A percentile compares a stretch with the other conserved stretches of the same genome.
These are phyloP conservation scores for Colletotrichum sp. DNA, from an alignment of 2,329 filamentous ascomycete species.

Conservation along the genomic window DNA sequence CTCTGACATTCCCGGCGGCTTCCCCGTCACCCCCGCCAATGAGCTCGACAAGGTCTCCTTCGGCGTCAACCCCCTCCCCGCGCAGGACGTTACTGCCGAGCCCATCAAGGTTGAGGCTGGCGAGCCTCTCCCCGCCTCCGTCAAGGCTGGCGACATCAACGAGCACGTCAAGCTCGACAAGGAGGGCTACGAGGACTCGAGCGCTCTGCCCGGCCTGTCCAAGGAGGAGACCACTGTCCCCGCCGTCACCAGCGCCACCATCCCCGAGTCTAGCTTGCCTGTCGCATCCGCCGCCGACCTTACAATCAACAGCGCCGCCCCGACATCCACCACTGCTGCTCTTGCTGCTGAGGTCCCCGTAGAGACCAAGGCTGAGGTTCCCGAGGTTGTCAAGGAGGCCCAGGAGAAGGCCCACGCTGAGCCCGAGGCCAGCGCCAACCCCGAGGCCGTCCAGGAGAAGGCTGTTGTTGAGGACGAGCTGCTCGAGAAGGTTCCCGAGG, in stretches of 20 bases:
- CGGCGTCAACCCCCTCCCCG: slow-evolving; percentile 66
- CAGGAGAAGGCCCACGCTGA: slow-evolving; percentile 68
- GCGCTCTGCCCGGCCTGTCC: slow-evolving; percentile 61
- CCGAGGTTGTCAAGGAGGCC: slow-evolving; percentile 73
- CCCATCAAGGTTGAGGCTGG: slow-evolving; percentile 81
- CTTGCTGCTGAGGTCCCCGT: slow-evolving; percentile 73
- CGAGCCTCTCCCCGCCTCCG: slow-evolving; percentile 76
- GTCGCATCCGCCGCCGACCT: slow-evolving; percentile 52
- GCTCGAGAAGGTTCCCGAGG: slow-evolving; percentile 68
- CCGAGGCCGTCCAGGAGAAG: slow-evolving; percentile 74
- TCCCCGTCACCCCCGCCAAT: slow-evolving; percentile 70
- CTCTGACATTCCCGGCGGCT: slow-evolving; percentile 47
- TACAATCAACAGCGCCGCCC: slow-evolving; percentile 56
- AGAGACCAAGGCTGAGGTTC: slow-evolving; percentile 58
- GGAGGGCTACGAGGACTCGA: slow-evolving; percentile 84
- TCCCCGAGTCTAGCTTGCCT: slow-evolving; percentile 83
- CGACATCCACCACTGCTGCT: slow-evolving; percentile 69
- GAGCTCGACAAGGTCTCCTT: slow-evolving; percentile 56
- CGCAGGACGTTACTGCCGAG: slow-evolving; percentile 71
- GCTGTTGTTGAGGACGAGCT: slow-evolving; percentile 73
- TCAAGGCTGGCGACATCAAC: slow-evolving; percentile 73
- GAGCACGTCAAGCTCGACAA: slow-evolving; percentile 78
- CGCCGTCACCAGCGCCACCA: slow-evolving; percentile 65
- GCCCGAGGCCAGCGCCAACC: slow-evolving; percentile 72
- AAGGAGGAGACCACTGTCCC: slow-evolving; percentile 46